phyloP scores from a whole-genome alignment of 176 grass and related monocot genomes.

The Urochloa ruziziensis region DNA sequence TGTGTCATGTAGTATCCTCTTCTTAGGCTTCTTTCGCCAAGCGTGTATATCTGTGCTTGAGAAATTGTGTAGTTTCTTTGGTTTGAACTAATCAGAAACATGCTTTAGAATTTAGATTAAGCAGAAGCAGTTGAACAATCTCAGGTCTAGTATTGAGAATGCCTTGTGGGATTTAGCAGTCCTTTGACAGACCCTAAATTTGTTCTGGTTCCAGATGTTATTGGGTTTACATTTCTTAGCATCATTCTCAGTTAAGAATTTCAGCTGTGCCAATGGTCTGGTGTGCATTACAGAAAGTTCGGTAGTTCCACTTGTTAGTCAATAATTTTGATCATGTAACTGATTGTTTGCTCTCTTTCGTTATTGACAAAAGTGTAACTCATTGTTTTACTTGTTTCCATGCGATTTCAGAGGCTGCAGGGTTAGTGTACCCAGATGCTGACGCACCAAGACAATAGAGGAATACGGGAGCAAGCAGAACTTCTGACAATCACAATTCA shows the following conservation, averaged over 20 bases:
- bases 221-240: background rate
- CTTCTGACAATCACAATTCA: background rate
- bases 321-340: background rate
- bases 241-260: background rate
- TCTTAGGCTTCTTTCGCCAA: background rate
- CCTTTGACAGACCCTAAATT: background rate
- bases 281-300: background rate
- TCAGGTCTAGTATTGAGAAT: background rate
- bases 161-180: background rate
- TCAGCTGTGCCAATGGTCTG: background rate
- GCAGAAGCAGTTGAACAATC: background rate
- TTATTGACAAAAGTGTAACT: background rate
- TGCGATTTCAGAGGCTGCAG: background rate
- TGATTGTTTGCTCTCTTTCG: background rate
- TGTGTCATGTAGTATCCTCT: background rate
- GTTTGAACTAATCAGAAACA: background rate
- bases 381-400: background rate
- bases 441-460: background rate
- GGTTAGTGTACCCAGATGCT: background rate
- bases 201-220: background rate
- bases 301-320: background rate
- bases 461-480: conserved; percentile 1
- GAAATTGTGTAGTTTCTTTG: background rate
- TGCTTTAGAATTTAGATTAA: background rate
- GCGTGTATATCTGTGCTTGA: background rate